Conservation (phyloP, 1,139 yeast genomes). For the Hemisphaericaspora subhashii region DNA sequence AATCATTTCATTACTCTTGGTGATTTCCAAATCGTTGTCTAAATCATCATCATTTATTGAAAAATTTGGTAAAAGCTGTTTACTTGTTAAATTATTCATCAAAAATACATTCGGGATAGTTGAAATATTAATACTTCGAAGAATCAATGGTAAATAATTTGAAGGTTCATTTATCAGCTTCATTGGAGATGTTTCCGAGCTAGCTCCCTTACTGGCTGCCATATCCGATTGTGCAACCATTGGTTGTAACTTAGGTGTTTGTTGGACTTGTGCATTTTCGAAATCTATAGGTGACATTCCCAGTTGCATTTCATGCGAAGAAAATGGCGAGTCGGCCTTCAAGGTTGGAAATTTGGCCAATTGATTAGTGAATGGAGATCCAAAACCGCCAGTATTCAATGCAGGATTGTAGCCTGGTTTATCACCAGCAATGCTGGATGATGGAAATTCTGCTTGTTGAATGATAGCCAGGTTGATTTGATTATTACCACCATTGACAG, state of each 20-base stretch:
- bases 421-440: not conserved
- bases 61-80: constrained; percentile 25
- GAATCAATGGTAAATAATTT: constrained; percentile 62
- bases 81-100: constrained; percentile 29
- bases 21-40: constrained; percentile 32
- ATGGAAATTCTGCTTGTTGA: not conserved
- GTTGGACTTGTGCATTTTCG: constrained; percentile 14
- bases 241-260: constrained; percentile 10
- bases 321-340: constrained; percentile 33
- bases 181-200: constrained; percentile 7
- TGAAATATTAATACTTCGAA: constrained; percentile 59
- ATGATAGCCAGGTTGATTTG: not conserved
- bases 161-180: constrained; percentile 34
- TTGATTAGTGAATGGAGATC: constrained; percentile 25
- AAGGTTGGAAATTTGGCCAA: constrained; percentile 15
- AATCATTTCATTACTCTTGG: constrained; percentile 31
- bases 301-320: constrained; percentile 21
- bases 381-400: constrained; percentile 22
- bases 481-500: constrained; percentile 1
- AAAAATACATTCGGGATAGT: constrained; percentile 57
- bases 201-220: not conserved
- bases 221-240: not conserved
- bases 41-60: constrained; percentile 36
- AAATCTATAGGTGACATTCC: constrained; percentile 23
- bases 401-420: constrained; percentile 5